Conservation (phyloP, 228 moss, liverwort and hornwort genomes). For the Sphagnum fallax region DNA sequence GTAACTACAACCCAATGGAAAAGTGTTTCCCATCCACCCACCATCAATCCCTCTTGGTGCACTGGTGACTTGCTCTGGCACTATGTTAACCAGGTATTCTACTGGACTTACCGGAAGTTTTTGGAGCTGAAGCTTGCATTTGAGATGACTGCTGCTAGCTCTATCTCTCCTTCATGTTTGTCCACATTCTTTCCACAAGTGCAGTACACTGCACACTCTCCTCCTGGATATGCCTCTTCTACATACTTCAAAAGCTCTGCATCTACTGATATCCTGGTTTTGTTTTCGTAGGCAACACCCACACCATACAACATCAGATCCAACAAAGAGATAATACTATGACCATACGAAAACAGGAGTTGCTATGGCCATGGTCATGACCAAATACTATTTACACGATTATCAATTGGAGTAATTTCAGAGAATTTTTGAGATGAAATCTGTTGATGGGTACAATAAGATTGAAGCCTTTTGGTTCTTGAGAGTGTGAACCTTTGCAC, state of each 20-base stretch:
- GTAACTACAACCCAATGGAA: too few relatives aligned
- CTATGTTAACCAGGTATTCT: too few relatives aligned
- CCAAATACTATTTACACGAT: background rate
- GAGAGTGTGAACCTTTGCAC: too few relatives aligned
- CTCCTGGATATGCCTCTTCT: conserved; percentile 82
- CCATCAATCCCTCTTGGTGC: background rate
- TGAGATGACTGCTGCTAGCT: conserved; percentile 78
- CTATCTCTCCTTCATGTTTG: conserved; percentile 40
- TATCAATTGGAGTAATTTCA: background rate
- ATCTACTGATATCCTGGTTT: conserved; percentile 65
- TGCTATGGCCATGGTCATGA: background rate
- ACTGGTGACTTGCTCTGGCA: too few relatives aligned
- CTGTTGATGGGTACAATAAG: too few relatives aligned
- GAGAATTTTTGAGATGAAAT: too few relatives aligned
- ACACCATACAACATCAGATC: background rate
- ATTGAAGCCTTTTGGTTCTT: too few relatives aligned
- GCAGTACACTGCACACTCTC: conserved; percentile 86
- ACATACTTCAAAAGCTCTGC: conserved; percentile 83
- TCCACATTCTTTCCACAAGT: conserved; percentile 65
- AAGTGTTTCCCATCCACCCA: background rate
- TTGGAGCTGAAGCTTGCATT: conserved; percentile 85
- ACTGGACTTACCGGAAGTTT: conserved; percentile 60
- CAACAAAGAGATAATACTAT: background rate
- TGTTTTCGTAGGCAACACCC: background rate
- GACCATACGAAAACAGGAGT: background rate